Evolutionary conservation across 106 monocot genomes (phyloP).

Genomic region (Narthecium ossifragum): DNA sequence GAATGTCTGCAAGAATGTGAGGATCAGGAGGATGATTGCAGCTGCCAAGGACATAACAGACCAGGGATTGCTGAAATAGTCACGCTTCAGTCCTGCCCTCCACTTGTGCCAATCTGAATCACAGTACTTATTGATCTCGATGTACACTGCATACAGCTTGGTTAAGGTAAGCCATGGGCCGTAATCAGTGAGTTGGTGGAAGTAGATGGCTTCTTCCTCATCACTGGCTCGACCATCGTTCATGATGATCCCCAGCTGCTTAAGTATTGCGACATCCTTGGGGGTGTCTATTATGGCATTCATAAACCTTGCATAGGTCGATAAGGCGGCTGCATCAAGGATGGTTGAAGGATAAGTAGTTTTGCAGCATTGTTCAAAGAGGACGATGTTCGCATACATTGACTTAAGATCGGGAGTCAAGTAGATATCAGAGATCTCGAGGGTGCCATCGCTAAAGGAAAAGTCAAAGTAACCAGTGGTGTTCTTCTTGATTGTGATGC

Average conservation of each 20-base stretch:
- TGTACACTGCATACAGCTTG: background rate
- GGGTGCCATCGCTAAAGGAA: no score
- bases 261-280: background rate
- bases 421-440: no score
- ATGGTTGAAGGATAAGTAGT: no score
- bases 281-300: background rate
- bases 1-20: background rate
- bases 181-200: background rate
- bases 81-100: background rate
- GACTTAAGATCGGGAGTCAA: no score
- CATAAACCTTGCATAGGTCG: no score
- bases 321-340: no score
- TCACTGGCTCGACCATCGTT: background rate
- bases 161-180: no score
- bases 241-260: background rate
- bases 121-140: background rate
- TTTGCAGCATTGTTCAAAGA: no score
- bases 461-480: no score
- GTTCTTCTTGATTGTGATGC: no score
- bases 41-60: background rate
- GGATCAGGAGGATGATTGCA: background rate
- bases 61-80: background rate
- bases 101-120: background rate
- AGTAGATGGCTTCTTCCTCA: background rate
- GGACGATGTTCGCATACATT: no score